Base-by-base conservation (phyloP, 164 flowering plant genomes). In the Aristolochia fimbriata region DNA sequence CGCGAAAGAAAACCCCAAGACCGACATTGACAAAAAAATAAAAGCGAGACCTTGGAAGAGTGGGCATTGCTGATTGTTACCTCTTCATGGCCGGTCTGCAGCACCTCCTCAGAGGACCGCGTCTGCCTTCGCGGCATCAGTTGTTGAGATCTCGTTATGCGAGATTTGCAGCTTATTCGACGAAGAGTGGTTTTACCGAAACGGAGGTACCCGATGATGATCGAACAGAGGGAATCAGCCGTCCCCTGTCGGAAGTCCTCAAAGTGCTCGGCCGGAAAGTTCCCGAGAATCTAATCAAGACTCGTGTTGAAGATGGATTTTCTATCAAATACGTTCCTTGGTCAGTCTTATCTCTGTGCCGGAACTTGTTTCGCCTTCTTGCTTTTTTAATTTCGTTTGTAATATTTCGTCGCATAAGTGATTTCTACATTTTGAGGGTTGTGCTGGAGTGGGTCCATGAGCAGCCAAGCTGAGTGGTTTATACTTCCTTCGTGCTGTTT, bases 241-340 rank as follows among this genome's bases (percentile, higher is more conserved):
- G 86, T 15, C 94, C 97, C 0, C 74, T 92, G 56, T 85, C 96
- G 6, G 91, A 84, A 55, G 77, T 89, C 49, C 88, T 89, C 61
- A 84, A 76, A 57, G 85, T 87, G 58, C 86, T 92, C 53, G 85
- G 73, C 76, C 83, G 85, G 72, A 81, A 65, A 63, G 83, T 92
- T 59, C 98, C 98, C 3, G 91, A 88, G 61, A 61, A 87, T 9
- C 72, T 87, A 63, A 54, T 92, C 70, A 73, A 67, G 48, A 53
- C 51, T 22, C 96, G 98, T 15, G 16, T 37, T 1, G 91, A 87
- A 67, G 74, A 75, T 52, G 95, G 88, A 11, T 77, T 78, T 65
- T 43, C 84, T 63, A 17, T 75, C 65, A 83, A 77, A 77, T 89
- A 91, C 70, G 71, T 92, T 24, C 96, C 95, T 27, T 92, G 98